Percentiles rank a stretch among this genome's conserved stretches.
These are phyloP conservation scores for Yamadazyma diospyri DNA, from an alignment of 1,139 yeast species.

Conservation along the genomic window DNA sequence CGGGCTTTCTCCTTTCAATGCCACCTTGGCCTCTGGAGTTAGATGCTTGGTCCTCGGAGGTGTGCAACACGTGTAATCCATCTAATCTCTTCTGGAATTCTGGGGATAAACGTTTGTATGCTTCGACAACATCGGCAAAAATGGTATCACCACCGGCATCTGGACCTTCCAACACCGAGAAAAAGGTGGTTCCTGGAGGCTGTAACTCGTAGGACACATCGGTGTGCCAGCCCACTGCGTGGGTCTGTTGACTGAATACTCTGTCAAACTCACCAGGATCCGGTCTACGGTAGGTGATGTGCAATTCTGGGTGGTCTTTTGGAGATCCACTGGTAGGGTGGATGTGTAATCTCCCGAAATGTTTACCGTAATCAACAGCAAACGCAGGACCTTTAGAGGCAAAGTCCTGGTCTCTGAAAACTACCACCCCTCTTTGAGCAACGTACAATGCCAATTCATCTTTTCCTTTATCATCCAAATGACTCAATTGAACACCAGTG, in stretches of 20 bases:
- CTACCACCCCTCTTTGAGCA: slow-evolving; percentile 63
- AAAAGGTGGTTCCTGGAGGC: slow-evolving; percentile 63
- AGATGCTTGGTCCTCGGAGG: slow-evolving; percentile 66
- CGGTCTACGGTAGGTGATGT: slow-evolving; percentile 55
- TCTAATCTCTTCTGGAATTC: slow-evolving; percentile 51
- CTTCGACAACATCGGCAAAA: slow-evolving; percentile 58
- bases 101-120: slow-evolving; percentile 64
- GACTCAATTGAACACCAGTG: slow-evolving; percentile 52
- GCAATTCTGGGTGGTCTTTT: slow-evolving; percentile 51
- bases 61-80: slow-evolving; percentile 57
- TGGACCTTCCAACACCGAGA: slow-evolving; percentile 58
- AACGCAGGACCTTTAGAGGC: slow-evolving; percentile 52
- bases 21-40: slow-evolving; percentile 54
- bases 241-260: slow-evolving; percentile 31
- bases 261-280: slow-evolving; percentile 28
- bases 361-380: slow-evolving; percentile 50
- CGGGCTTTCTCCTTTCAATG: slow-evolving; percentile 60
- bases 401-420: slow-evolving; percentile 62
- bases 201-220: slow-evolving; percentile 67
- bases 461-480: slow-evolving; percentile 45
- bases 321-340: slow-evolving; percentile 76
- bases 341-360: slow-evolving; percentile 67
- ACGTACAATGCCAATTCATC: slow-evolving; percentile 61
- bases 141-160: slow-evolving; percentile 68
- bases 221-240: slow-evolving; percentile 54